phyloP scores from a whole-genome alignment of 78 protist genomes.

The Isochrysis galbana region DNA sequence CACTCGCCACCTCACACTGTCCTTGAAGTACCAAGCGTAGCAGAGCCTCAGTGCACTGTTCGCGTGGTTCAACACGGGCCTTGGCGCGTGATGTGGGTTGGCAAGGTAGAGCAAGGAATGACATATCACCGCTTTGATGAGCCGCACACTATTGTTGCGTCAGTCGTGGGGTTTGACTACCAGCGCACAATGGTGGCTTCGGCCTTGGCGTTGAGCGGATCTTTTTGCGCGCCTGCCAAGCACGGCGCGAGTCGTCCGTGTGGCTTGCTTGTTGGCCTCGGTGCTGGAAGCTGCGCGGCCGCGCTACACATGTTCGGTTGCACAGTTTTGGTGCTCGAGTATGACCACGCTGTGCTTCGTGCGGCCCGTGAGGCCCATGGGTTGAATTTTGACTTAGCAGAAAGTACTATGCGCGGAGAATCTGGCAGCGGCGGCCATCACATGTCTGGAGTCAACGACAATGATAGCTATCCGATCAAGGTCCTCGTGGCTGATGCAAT shows the following conservation, averaged over 20 bases:
- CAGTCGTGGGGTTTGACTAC: constrained; percentile 9
- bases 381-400: not conserved
- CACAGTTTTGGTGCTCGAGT: not conserved
- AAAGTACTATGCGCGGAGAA: too few species aligned
- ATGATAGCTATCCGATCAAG: too few species aligned
- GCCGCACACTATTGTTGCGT: not conserved
- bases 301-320: not conserved
- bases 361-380: not conserved
- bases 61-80: constrained; percentile 11
- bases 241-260: too few species aligned
- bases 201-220: not conserved
- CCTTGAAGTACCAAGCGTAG: not conserved
- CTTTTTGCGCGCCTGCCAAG: not conserved
- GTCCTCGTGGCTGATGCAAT: too few species aligned
- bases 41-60: not conserved
- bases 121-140: not conserved
- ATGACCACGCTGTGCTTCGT: not conserved
- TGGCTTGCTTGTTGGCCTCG: not conserved
- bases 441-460: too few species aligned
- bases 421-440: too few species aligned
- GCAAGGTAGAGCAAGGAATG: constrained; percentile 20
- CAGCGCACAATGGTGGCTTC: not conserved
- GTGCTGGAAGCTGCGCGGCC: not conserved
- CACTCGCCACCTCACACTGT: not conserved
- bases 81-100: not conserved